Evolutionary conservation across 306 rosid species (phyloP), one percentile per base, ranked within the genome.

Genomic region (Pterocarpus macrocarpus): DNA sequence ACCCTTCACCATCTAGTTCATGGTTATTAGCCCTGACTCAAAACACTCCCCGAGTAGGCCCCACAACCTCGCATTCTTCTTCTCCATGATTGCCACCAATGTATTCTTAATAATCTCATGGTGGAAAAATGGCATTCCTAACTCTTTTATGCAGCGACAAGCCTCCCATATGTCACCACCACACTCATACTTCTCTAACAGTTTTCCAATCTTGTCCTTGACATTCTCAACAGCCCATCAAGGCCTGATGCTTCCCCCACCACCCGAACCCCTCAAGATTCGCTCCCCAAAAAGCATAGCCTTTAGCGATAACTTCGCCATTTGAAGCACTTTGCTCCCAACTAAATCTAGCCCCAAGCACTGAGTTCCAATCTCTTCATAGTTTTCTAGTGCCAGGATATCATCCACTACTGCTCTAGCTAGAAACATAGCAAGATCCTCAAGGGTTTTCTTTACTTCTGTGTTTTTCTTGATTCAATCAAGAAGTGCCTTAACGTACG

Each of bases 51-150:
- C 88, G 5, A 91, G 90, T 14, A 91, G 73, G 66, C 85, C 89
- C 96, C 96, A 91, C 1, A 89, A 62, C 58, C 90, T 85, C 63
- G 81, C 91, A 73, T 86, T 86, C 90, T 88, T 91, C 88, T 88
- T 87, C 69, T 91, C 96, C 71, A 91, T 88, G 55, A 84, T 83
- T 36, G 38, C 57, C 14, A 86, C 87, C 58, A 89, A 45, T 5
- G 89, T 87, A 80, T 88, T 88, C 86, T 91, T 90, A 16, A 90
- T 92, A 61, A 90, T 92, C 45, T 91, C 97, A 66, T 90, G 97
- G 65, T 90, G 93, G 77, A 90, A 91, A 70, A 91, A 91, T 22
- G 97, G 92, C 92, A 91, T 88, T 15, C 97, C 97, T 41, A 91
- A 74, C 62, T 91, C 97, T 73, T 90, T 87, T 76, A 90, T 86